A percentile compares a stretch with the other conserved stretches of the same genome.
phyloP scores from a whole-genome alignment of 331 rosid genomes.

The Malus hybrid region DNA sequence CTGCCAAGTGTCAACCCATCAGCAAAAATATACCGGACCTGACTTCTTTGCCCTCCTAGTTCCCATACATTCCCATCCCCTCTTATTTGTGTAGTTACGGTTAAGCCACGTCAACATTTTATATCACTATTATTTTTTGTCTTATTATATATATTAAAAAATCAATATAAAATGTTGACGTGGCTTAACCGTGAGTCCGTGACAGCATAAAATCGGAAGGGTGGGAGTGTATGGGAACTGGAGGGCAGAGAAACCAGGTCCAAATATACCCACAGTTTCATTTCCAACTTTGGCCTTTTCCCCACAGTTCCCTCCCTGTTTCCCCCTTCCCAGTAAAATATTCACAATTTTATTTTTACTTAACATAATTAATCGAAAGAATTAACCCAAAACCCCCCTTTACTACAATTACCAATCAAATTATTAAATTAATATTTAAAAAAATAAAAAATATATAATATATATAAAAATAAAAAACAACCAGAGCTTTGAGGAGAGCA shows the following conservation, averaged over 20 bases:
- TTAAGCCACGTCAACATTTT: no score
- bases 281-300: background rate
- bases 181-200: no score
- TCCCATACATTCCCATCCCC: no score
- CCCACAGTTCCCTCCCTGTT: background rate
- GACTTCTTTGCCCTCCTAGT: no score
- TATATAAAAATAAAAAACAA: background rate
- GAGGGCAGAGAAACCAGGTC: background rate
- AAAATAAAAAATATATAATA: background rate
- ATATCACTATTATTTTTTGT: no score
- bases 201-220: no score
- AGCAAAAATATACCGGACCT: background rate
- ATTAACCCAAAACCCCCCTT: no score
- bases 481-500: constrained; percentile 2
- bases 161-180: no score
- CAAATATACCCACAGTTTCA: constrained; percentile 3
- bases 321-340: background rate
- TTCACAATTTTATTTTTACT: background rate
- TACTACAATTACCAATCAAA: background rate
- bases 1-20: constrained; percentile 9
- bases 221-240: no score
- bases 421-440: background rate
- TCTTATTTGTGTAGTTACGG: no score
- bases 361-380: background rate
- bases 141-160: no score